phyloP scores from a whole-genome alignment of 805 yeast species.

The Wickerhamiella qilinensis region DNA sequence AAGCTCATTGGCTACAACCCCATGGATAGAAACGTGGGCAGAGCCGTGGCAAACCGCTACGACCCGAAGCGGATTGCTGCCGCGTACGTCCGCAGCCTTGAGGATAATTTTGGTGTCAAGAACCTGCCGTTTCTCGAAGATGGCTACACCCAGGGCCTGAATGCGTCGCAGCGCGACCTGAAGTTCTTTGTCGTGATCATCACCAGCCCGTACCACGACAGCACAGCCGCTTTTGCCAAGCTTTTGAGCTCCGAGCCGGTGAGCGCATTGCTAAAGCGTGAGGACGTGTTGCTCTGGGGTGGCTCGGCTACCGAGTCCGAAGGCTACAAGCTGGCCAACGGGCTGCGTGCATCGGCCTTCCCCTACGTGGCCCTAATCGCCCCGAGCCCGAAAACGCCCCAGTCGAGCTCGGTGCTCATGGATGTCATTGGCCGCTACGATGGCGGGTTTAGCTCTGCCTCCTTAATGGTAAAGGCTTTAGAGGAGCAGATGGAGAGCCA shows the following conservation, averaged over 20 bases:
- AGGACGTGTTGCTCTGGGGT: conserved; percentile 63
- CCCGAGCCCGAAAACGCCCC: conserved; percentile 33
- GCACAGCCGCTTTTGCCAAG: conserved; percentile 34
- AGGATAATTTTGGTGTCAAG: conserved; percentile 26
- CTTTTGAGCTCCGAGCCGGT: conserved; percentile 36
- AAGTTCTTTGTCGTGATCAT: conserved; percentile 60
- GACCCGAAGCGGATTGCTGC: conserved; percentile 41
- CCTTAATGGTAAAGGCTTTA: conserved; percentile 21
- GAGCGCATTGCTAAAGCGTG: conserved; percentile 29
- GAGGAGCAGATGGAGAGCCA: conserved; percentile 36
- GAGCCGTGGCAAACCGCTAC: conserved; percentile 21
- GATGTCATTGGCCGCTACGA: conserved; percentile 48
- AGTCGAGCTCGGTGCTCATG: conserved; percentile 31
- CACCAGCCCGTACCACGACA: conserved; percentile 57
- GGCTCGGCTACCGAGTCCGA: conserved; percentile 73
- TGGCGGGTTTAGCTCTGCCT: conserved; percentile 26
- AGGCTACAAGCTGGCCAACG: conserved; percentile 66
- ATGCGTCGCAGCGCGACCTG: conserved; percentile 49
- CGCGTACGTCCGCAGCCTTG: conserved; percentile 35
- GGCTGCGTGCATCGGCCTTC: conserved; percentile 49
- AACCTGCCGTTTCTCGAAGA: conserved; percentile 32
- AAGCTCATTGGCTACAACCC: conserved; percentile 24
- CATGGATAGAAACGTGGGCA: conserved; percentile 24
- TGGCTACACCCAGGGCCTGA: conserved; percentile 67
- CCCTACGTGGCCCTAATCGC: conserved; percentile 76